Evolutionary conservation across 768 basidiomycete species (phyloP).

Genomic region (Pleurotus platypus): DNA sequence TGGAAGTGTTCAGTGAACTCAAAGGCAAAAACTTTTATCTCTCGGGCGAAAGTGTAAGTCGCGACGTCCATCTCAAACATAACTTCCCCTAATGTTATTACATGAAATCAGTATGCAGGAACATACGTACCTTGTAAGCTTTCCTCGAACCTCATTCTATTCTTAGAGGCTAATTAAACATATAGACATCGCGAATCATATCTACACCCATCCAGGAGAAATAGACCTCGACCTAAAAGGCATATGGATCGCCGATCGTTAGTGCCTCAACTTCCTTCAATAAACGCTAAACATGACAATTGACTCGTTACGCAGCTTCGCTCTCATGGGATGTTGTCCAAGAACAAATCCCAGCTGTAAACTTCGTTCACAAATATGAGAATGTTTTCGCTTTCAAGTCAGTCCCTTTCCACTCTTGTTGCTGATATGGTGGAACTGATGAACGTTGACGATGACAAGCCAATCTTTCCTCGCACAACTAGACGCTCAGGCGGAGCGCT

Average conservation of each 20-base stretch:
- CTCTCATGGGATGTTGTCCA: slow-evolving; percentile 65
- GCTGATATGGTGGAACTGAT: not conserved
- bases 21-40: slow-evolving; percentile 71
- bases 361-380: slow-evolving; percentile 71
- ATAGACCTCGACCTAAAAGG: slow-evolving; percentile 63
- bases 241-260: slow-evolving; percentile 72
- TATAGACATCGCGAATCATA: slow-evolving; percentile 71
- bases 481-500: slow-evolving; percentile 46
- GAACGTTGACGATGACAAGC: slow-evolving; percentile 27
- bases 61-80: not conserved
- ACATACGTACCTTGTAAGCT: not conserved
- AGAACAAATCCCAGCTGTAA: slow-evolving; percentile 65
- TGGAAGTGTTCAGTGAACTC: slow-evolving; percentile 69
- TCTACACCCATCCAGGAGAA: slow-evolving; percentile 51
- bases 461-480: slow-evolving; percentile 59
- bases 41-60: slow-evolving; percentile 70
- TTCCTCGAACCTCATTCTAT: not conserved
- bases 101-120: slow-evolving; percentile 5
- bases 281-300: not conserved
- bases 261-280: slow-evolving; percentile 17
- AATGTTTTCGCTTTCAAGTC: slow-evolving; percentile 74
- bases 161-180: not conserved
- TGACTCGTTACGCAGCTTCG: slow-evolving; percentile 33
- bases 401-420: slow-evolving; percentile 13
- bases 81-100: not conserved